phyloP scores from a whole-genome alignment of 495 filamentous ascomycete species.

The Penicillium salamii region DNA sequence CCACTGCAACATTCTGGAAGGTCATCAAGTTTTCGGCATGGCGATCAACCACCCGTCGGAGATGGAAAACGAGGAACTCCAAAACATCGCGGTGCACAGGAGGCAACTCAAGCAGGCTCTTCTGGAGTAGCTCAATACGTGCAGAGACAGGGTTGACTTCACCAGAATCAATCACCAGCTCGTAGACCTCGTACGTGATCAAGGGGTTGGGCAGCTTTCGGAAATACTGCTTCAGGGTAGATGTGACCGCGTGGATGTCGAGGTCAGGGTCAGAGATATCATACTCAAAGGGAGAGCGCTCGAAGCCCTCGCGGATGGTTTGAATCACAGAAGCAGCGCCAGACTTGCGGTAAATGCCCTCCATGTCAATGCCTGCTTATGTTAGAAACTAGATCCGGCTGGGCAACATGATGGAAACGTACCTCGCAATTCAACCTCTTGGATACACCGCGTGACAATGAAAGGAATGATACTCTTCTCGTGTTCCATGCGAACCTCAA shows the following conservation, averaged over 20 bases:
- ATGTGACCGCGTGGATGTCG: constrained; percentile 96
- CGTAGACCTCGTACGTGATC: constrained; percentile 91
- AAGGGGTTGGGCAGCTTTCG: constrained; percentile 87
- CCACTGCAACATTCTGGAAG: constrained; percentile 89
- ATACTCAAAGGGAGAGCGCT: constrained; percentile 64
- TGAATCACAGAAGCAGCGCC: constrained; percentile 87
- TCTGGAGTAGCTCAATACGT: constrained; percentile 65
- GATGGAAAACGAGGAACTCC: constrained; percentile 91
- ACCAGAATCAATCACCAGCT: constrained; percentile 74
- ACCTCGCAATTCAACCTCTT: constrained; percentile 91
- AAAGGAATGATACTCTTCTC: constrained; percentile 87
- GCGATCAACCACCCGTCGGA: constrained; percentile 80
- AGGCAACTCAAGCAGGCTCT: constrained; percentile 72
- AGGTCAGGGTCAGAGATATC: constrained; percentile 92
- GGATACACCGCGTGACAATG: constrained; percentile 90
- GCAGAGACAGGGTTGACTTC: constrained; percentile 34
- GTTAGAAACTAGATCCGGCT: constrained; percentile 1
- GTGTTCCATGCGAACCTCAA: constrained; percentile 80
- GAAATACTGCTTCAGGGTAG: constrained; percentile 96
- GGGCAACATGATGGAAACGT: constrained; percentile 11
- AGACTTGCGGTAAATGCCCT: constrained; percentile 97
- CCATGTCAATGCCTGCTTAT: constrained; percentile 84
- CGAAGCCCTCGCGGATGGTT: constrained; percentile 83
- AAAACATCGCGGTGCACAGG: constrained; percentile 80
- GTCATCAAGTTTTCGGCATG: constrained; percentile 91